A percentile compares a stretch with the other conserved stretches of the same genome.
Evolutionary conservation across 352 stramenopile species (phyloP).

Genomic region (Plasmopara viticola): DNA sequence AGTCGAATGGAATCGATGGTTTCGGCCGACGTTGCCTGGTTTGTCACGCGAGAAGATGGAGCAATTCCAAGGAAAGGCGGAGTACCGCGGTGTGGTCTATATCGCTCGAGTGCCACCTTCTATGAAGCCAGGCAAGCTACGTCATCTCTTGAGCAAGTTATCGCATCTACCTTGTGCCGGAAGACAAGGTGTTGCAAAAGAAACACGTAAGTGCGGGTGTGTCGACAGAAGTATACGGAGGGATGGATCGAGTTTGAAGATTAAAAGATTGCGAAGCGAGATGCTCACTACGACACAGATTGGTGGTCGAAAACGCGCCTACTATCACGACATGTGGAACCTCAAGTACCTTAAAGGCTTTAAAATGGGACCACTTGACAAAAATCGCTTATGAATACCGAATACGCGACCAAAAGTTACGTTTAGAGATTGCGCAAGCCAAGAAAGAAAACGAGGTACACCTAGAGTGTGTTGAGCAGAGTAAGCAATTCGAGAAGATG

Average conservation of each 20-base stretch:
- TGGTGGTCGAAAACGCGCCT: constrained; percentile 91
- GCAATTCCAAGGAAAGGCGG: constrained; percentile 44
- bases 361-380: constrained; percentile 97
- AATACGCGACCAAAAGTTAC: constrained; percentile 81
- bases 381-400: constrained; percentile 93
- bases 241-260: constrained; percentile 98
- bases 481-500: constrained; percentile 83
- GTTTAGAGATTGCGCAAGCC: constrained; percentile 78
- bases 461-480: constrained; percentile 81
- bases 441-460: constrained; percentile 87
- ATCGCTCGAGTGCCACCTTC: constrained; percentile 93
- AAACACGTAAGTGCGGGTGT: constrained; percentile 83
- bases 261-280: constrained; percentile 93
- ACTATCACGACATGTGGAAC: constrained; percentile 99
- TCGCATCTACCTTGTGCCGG: constrained; percentile 95
- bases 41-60: constrained; percentile 43
- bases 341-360: constrained; percentile 99
- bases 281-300: constrained; percentile 92
- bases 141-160: constrained; percentile 90
- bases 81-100: constrained; percentile 79
- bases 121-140: constrained; percentile 96
- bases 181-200: constrained; percentile 91
- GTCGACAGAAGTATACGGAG: constrained; percentile 89
- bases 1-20: constrained; percentile 1
- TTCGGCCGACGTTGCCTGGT: constrained; percentile 3